Base-by-base conservation (phyloP, 164 flowering plant genomes). In the Malania oleifera region DNA sequence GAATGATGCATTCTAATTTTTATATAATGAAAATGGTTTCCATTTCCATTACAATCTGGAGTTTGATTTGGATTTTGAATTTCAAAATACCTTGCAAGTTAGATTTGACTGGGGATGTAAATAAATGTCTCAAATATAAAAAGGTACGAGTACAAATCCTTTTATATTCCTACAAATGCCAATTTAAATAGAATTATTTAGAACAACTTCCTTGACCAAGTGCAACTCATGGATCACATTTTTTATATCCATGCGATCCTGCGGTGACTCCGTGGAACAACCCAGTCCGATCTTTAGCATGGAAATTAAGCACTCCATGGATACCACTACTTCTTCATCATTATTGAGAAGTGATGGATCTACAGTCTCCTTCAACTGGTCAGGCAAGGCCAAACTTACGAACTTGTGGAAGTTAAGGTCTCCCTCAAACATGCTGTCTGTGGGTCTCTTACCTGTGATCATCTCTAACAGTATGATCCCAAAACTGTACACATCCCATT, bases 401-500 rank as follows among this genome's bases (percentile, higher is more conserved):
- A 34, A 56, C 5, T 45, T 26, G 22, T 55, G 67, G 23, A 63
- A 46, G 29, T 35, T 47, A 5, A 55, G 37, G 28, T 47, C 63
- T 27, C 34, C 69, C 6, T 41, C 23, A 24, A 64, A 64, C 50
- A 58, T 60, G 7, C 22, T 46, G 19, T 69, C 61, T 4, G 65
- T 69, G n/a, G 65, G 68, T 37, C 37, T 69, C 18, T 45, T 64
- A 5, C 57, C 48, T 11, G 61, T 64, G n/a, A 63, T 43, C 51
- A 69, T 49, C 39, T 69, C 68, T 7, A 66, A 47, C 27, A 69
- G 18, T 43, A 69, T 18, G 28, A 69, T 64, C 25, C 65, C 68
- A 27, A n/a, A 64, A 19, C 73, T 69, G 53, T 69, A 69, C 13
- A 69, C 52, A 37, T 69, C 73, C 5, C 56, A 56, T 15, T 34